Evolutionary conservation across 805 yeast species (phyloP).

Genomic region (Babjeviella inositovora): DNA sequence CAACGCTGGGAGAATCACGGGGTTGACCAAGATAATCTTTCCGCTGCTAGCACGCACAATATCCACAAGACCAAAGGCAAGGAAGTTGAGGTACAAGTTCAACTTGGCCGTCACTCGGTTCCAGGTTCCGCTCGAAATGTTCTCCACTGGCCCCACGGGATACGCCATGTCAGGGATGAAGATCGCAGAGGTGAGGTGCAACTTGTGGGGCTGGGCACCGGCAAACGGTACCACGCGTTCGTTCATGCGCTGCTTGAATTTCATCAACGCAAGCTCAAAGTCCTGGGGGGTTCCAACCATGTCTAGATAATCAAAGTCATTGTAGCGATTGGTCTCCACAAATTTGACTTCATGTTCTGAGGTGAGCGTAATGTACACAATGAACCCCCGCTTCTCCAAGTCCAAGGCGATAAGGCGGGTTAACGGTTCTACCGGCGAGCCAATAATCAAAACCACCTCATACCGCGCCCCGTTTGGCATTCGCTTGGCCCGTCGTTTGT

Average conservation of each 20-base stretch:
- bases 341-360: slow-evolving; percentile 38
- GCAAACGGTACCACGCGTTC: slow-evolving; percentile 42
- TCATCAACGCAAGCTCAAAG: slow-evolving; percentile 27
- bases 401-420: slow-evolving; percentile 58
- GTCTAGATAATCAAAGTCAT: slow-evolving; percentile 38
- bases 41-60: slow-evolving; percentile 33
- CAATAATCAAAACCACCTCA: slow-evolving; percentile 62
- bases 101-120: slow-evolving; percentile 26
- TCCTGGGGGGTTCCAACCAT: too few relatives aligned
- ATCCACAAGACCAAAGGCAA: slow-evolving; percentile 37
- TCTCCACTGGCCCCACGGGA: slow-evolving; percentile 55
- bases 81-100: slow-evolving; percentile 28
- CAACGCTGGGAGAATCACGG: slow-evolving; percentile 36
- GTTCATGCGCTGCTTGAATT: slow-evolving; percentile 29
- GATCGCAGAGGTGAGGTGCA: slow-evolving; percentile 48
- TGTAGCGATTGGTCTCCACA: slow-evolving; percentile 41
- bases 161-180: slow-evolving; percentile 56
- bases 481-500: slow-evolving; percentile 39
- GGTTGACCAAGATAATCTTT: slow-evolving; percentile 33
- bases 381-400: slow-evolving; percentile 64
- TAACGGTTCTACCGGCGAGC: slow-evolving; percentile 64
- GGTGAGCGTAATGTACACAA: slow-evolving; percentile 64
- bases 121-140: slow-evolving; percentile 36
- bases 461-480: slow-evolving; percentile 56
- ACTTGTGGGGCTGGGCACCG: slow-evolving; percentile 37